Evolutionary conservation across 148 eudicot genomes (phyloP).

Genomic region (Vaccinium darrowii): DNA sequence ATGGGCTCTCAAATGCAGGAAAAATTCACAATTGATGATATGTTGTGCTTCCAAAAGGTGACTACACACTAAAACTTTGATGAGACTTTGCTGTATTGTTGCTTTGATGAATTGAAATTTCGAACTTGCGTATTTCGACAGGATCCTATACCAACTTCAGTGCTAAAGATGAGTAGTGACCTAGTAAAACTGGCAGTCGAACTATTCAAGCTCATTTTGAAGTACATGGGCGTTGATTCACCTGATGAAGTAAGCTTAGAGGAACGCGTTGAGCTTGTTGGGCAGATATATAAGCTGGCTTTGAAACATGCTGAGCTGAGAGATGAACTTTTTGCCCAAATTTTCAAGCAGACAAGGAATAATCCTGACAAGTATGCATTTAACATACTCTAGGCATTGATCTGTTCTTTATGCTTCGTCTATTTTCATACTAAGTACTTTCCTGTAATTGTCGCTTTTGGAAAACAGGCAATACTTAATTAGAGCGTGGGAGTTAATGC

Average conservation of each 20-base stretch:
- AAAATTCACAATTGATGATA: constrained; percentile 91
- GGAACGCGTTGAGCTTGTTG: constrained; percentile 81
- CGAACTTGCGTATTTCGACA: constrained; percentile 34
- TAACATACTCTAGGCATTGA: neutral
- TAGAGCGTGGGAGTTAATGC: constrained; percentile 96
- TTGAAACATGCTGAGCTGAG: constrained; percentile 92
- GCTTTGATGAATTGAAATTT: neutral
- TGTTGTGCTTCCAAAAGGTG: constrained; percentile 97
- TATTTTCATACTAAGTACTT: neutral
- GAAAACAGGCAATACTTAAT: constrained; percentile 61
- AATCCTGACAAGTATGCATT: constrained; percentile 77
- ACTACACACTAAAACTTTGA: constrained; percentile 8
- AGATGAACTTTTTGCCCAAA: constrained; percentile 90
- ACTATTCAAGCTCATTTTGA: constrained; percentile 75
- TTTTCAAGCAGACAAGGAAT: constrained; percentile 92
- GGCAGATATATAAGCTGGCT: constrained; percentile 81
- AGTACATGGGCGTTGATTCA: constrained; percentile 90
- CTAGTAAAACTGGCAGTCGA: constrained; percentile 72
- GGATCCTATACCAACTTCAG: constrained; percentile 96
- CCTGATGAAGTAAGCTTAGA: constrained; percentile 79
- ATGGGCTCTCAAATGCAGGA: constrained; percentile 64
- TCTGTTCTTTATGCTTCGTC: neutral
- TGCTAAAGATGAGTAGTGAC: constrained; percentile 77
- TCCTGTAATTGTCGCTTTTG: constrained; percentile 17
- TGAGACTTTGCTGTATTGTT: constrained; percentile 11